Evolutionary conservation across 345 rosid species (phyloP), one percentile per base, ranked within the genome.

Genomic region (Populus nigra): DNA sequence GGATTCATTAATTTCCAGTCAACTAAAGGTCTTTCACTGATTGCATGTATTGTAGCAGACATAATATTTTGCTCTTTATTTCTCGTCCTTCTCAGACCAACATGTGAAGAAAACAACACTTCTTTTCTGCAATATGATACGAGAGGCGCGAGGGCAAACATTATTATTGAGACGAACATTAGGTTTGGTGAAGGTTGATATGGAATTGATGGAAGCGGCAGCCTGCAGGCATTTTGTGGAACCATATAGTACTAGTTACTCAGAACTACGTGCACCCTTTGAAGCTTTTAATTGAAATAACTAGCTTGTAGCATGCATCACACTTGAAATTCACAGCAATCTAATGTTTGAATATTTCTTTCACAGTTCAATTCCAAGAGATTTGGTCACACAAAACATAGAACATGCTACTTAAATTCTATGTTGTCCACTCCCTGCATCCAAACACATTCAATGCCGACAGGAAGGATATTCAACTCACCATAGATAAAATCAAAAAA

Each of bases 41-140:
- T 7, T 49, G 7, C 11, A 2, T 72, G 31, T 16, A 11, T 0
- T 23, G 65, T 4, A 23, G 29, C 65, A 23, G 29, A 10, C 29
- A 23, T 9, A 10, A 29, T 6, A 10, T 47, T 43, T 45, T 22
- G 0, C 17, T 5, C 55, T 74, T 69, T 75, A 50, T 18, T 13
- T 29, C 39, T 31, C 15, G n/a, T 76, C 71, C 73, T 62, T 41
- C 49, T 55, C 75, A 73, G 65, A 13, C 47, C 45, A 73, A 12
- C 75, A 73, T 55, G 75, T 33, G 75, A 73, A 55, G 33, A 57
- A 18, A 36, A 23, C 5, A 10, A 1, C 29, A 59, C 16, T 25
- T 59, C 4, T n/a, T n/a, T 1, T 59, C 63, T 59, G 63, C 63
- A 55, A n/a, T 55, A 2, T 22, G 25, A 22, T 8, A 8, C 13